Evolutionary conservation across 768 basidiomycete species (phyloP).

Genomic region (Podaxis sp.): DNA sequence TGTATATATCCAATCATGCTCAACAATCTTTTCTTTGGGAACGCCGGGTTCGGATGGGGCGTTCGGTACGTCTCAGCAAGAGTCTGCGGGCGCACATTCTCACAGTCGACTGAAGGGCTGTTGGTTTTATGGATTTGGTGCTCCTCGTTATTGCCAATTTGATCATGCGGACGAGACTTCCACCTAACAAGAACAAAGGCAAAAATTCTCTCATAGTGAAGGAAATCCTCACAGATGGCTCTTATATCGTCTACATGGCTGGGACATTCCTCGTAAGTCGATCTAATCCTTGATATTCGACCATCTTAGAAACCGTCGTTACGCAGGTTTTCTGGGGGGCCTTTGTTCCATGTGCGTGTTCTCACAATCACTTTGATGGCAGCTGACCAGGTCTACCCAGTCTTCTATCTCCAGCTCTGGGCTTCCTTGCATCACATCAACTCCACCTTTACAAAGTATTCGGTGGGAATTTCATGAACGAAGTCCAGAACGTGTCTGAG

Average conservation of each 20-base stretch:
- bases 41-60: constrained; percentile 39
- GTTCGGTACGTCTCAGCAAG: constrained; percentile 33
- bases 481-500: not conserved
- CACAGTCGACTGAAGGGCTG: constrained; percentile 30
- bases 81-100: constrained; percentile 7
- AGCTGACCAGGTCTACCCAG: constrained; percentile 22
- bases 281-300: not conserved
- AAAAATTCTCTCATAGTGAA: constrained; percentile 26
- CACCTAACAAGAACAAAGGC: constrained; percentile 25
- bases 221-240: constrained; percentile 36
- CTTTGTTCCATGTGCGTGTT: constrained; percentile 46
- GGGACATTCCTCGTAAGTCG: constrained; percentile 37
- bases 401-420: constrained; percentile 53
- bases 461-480: constrained; percentile 25
- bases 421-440: constrained; percentile 38
- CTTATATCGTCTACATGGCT: constrained; percentile 40
- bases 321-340: constrained; percentile 46
- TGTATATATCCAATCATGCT: constrained; percentile 52
- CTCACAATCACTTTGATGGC: not conserved
- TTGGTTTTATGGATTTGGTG: constrained; percentile 43
- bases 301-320: constrained; percentile 1
- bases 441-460: constrained; percentile 39
- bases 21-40: constrained; percentile 38
- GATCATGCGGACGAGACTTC: constrained; percentile 41
- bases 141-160: constrained; percentile 42